Conservation (phyloP, 2,329 filamentous ascomycete species). For the Metarhizium brunneum region DNA sequence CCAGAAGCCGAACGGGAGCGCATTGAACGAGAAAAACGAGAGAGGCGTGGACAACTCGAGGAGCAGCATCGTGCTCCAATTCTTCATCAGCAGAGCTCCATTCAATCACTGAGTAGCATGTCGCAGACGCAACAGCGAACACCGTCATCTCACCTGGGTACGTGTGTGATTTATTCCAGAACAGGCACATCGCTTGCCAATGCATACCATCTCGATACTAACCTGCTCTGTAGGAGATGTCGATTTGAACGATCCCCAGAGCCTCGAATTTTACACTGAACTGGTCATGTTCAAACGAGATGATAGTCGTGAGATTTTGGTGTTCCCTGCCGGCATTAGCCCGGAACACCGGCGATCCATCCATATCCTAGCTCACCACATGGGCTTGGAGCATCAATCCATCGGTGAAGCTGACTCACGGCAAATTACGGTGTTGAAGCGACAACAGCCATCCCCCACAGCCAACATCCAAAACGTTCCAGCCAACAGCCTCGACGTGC, state of each 20-base stretch:
- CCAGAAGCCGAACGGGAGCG: conserved; percentile 88
- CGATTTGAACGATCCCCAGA: conserved; percentile 85
- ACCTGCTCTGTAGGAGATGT: conserved; percentile 44
- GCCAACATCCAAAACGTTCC: conserved; percentile 46
- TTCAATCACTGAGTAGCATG: conserved; percentile 65
- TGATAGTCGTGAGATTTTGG: conserved; percentile 63
- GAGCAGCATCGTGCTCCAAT: conserved; percentile 81
- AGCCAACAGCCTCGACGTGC: conserved; percentile 62
- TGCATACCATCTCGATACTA: not conserved
- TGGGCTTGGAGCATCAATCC: conserved; percentile 84
- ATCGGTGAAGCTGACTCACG: conserved; percentile 80
- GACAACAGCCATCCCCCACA: conserved; percentile 43
- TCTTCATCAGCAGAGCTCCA: conserved; percentile 76
- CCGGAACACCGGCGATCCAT: conserved; percentile 83
- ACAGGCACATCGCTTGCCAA: not conserved
- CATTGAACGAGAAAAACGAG: conserved; percentile 94
- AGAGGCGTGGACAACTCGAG: conserved; percentile 89
- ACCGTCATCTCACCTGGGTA: conserved; percentile 35
- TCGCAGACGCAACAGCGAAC: conserved; percentile 50
- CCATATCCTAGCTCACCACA: conserved; percentile 90
- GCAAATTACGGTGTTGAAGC: conserved; percentile 82
- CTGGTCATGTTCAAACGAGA: conserved; percentile 83
- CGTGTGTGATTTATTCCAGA: not conserved
- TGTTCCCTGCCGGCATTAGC: conserved; percentile 72
- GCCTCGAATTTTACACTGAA: conserved; percentile 82